Evolutionary conservation across 768 basidiomycete genomes (phyloP), one percentile per base, ranked within the genome.

Genomic region (Serpula lacrymans): DNA sequence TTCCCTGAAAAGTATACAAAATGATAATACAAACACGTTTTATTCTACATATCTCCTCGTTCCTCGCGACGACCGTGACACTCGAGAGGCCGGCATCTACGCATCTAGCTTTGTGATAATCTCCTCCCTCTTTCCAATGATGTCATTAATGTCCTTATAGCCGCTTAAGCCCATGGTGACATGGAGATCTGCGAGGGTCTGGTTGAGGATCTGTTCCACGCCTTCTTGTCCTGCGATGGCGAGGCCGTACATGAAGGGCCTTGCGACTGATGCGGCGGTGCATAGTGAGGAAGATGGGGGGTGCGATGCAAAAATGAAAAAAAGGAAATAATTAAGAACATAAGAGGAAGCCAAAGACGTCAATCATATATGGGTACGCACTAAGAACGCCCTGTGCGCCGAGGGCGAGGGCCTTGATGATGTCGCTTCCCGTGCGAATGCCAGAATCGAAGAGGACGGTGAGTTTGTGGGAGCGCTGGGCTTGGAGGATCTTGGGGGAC

Each of bases 391-490:
- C 88, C 50, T 93, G 83, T 6, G 92, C 91, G 29, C 92, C 90
- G 0, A 94, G 69, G 1, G 89, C 89, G 21, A 93, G 62, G 0
- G 92, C 91, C 59, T 88, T 88, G 60, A 90, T 71, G 33, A 92
- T 77, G 47, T 95, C 92, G 31, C 79, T 77, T 9, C 88, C 91
- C 0, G 82, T 86, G 31, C 91, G 78, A 43, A 93, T 82, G 6
- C 91, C 89, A 37, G 81, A 90, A 30, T 61, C 60, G 33, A 61
- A 89, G 2, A 94, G 64, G 10, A 93, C 62, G 1, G 85, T 82
- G 33, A 90, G 59, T 39, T 77, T 74, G 1, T 84, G 84, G 10
- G 70, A 59, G 3, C 53, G 52, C 54, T 88, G 85, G 0, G 85
- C 84, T 1, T 60, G 68, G 32, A 64, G 67, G 46, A 88, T 65